A percentile compares a stretch with the other conserved stretches of the same genome.
Conservation (phyloP, 495 filamentous ascomycete genomes). For the Podospora anserina region DNA sequence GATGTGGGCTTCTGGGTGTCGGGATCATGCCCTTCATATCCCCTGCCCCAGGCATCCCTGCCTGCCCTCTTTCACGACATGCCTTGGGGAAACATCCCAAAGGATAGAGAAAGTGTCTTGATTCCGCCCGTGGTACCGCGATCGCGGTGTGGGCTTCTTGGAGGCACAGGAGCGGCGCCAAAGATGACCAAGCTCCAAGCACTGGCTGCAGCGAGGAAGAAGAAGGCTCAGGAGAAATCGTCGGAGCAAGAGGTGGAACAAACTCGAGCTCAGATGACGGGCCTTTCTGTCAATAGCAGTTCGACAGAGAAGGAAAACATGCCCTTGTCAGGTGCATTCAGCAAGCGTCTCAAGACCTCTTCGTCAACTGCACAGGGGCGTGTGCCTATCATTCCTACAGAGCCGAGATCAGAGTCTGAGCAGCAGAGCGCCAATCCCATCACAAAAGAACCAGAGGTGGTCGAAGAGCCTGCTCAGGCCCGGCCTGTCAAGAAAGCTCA, state of each 20-base stretch:
- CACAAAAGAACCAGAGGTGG: constrained; percentile 3
- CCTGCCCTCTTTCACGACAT: constrained; percentile 70
- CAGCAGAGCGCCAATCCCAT: constrained; percentile 1
- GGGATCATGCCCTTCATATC: not conserved
- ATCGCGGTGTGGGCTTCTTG: constrained; percentile 65
- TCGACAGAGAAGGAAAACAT: constrained; percentile 23
- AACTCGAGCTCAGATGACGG: constrained; percentile 27
- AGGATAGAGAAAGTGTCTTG: constrained; percentile 64
- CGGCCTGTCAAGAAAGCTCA: constrained; percentile 14
- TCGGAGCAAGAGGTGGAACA: constrained; percentile 34
- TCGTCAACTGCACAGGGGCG: constrained; percentile 24
- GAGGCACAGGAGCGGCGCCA: constrained; percentile 61
- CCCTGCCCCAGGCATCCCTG: constrained; percentile 8
- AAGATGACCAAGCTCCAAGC: constrained; percentile 89
- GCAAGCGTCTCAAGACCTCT: constrained; percentile 34
- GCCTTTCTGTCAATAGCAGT: constrained; percentile 27
- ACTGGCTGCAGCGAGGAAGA: constrained; percentile 81
- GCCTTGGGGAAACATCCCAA: constrained; percentile 80
- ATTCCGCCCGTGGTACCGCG: constrained; percentile 59
- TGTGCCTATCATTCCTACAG: constrained; percentile 16
- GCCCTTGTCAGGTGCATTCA: constrained; percentile 21
- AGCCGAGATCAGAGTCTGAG: constrained; percentile 16
- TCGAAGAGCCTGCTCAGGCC: not conserved
- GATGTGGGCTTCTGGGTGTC: not conserved
- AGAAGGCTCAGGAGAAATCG: constrained; percentile 70